phyloP scores from a whole-genome alignment of 257 asterid species.

The Fraxinus pennsylvanica region DNA sequence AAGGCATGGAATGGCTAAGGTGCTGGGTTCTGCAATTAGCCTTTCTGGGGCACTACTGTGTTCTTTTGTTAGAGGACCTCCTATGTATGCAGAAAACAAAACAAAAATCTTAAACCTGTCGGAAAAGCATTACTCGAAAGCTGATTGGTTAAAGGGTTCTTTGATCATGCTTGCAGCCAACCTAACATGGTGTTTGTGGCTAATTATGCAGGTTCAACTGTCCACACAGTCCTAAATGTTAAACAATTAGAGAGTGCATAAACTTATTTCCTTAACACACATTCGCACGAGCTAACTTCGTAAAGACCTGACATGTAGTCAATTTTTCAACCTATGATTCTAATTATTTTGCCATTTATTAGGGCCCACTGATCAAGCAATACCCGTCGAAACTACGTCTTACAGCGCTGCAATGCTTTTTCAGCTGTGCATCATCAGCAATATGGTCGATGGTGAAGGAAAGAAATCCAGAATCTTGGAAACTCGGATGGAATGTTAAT shows the following conservation, averaged over 20 bases:
- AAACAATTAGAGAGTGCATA: not conserved
- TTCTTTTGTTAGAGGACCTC: conserved; percentile 30
- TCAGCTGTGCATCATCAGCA: conserved; percentile 41
- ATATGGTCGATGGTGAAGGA: conserved; percentile 41
- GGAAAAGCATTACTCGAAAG: conserved; percentile 4
- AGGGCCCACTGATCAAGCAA: conserved; percentile 45
- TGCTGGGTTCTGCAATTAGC: conserved; percentile 27
- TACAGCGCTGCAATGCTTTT: conserved; percentile 50
- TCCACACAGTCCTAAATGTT: no score
- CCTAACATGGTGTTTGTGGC: conserved; percentile 27
- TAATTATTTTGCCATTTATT: not conserved
- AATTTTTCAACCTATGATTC: not conserved
- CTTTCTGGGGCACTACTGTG: conserved; percentile 33
- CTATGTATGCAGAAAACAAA: conserved; percentile 7
- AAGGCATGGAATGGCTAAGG: conserved; percentile 34
- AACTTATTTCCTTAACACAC: no score
- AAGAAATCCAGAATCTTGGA: conserved; percentile 48
- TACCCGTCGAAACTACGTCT: conserved; percentile 57
- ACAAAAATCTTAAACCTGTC: not conserved
- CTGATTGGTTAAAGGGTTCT: conserved; percentile 20
- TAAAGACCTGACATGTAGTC: not conserved
- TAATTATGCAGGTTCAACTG: conserved; percentile 28
- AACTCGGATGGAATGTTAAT: conserved; percentile 50
- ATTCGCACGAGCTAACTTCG: no score
- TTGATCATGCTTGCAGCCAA: conserved; percentile 27